These are phyloP conservation scores for Ophiostoma sp. DNA, from an alignment of 2,329 filamentous ascomycete genomes.

Conservation along the genomic window DNA sequence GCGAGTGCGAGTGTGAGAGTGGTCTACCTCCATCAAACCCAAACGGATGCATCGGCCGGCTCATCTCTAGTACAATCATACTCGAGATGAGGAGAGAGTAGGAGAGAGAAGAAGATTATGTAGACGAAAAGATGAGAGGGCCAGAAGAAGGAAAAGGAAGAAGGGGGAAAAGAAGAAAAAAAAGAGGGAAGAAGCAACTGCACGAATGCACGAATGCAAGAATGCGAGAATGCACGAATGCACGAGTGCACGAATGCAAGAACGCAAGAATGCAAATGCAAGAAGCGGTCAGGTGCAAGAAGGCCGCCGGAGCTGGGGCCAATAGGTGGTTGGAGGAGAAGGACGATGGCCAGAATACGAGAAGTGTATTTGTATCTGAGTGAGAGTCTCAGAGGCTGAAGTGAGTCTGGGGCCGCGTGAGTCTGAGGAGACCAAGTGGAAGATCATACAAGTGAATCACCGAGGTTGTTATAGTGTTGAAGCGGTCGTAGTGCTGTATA, in stretches of 20 bases:
- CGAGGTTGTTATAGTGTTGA: not conserved
- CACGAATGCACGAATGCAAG: not conserved
- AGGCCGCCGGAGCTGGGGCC: slow-evolving; percentile 1
- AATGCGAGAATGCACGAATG: not conserved
- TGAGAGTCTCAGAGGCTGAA: slow-evolving; percentile 1
- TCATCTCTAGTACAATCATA: not conserved
- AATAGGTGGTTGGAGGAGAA: slow-evolving; percentile 6
- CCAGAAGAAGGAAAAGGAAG: slow-evolving; percentile 1
- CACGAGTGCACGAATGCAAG: not conserved
- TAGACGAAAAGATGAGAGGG: not conserved
- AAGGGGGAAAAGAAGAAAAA: not conserved
- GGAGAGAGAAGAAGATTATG: slow-evolving; percentile 8
- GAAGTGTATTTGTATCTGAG: not conserved
- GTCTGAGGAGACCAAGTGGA: not conserved
- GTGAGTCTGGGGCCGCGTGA: not conserved
- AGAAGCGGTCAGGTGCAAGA: slow-evolving; percentile 13
- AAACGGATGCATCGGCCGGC: not conserved
- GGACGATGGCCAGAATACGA: not conserved
- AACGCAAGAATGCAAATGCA: not conserved
- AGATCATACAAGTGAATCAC: slow-evolving; percentile 1
- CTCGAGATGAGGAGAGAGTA: not conserved
- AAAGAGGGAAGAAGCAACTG: not conserved
- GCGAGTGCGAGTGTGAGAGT: not conserved
- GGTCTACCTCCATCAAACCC: not conserved
- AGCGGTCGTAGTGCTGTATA: not conserved